A percentile compares a stretch with the other conserved stretches of the same genome.
These are phyloP conservation scores for Tremella yokohamensis DNA, from an alignment of 768 basidiomycete genomes.

Conservation along the genomic window DNA sequence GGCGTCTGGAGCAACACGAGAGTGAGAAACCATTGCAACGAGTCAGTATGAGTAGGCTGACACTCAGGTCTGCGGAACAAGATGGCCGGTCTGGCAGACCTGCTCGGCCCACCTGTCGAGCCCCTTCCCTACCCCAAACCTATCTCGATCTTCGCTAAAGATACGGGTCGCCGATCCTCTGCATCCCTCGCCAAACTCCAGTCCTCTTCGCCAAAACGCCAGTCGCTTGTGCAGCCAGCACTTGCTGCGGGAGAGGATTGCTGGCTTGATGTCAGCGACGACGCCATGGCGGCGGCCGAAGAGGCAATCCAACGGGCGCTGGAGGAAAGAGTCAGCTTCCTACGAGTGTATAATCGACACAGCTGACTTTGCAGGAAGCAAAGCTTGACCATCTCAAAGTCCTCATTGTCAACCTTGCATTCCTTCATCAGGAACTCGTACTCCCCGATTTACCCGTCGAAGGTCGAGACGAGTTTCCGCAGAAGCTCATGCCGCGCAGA, in stretches of 20 bases:
- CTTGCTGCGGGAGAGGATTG: background rate
- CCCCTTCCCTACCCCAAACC: constrained; percentile 50
- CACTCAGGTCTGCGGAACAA: constrained; percentile 64
- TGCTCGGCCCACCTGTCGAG: constrained; percentile 71
- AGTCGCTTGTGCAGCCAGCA: constrained; percentile 14
- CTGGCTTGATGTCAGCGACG: constrained; percentile 36
- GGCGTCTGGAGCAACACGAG: constrained; percentile 33
- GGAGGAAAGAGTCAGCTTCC: constrained; percentile 32
- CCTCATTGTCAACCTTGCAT: constrained; percentile 36
- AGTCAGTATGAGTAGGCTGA: constrained; percentile 49
- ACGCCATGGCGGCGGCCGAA: constrained; percentile 24
- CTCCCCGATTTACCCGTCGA: constrained; percentile 32
- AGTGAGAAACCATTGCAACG: background rate
- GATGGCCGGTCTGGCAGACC: constrained; percentile 75
- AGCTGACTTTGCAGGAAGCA: constrained; percentile 21
- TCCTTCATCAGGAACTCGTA: constrained; percentile 34
- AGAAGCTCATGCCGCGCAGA: constrained; percentile 29
- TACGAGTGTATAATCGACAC: background rate
- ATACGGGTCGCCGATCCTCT: background rate
- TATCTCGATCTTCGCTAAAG: constrained; percentile 11
- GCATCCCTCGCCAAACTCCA: constrained; percentile 18
- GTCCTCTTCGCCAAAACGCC: background rate
- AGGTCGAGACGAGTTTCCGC: constrained; percentile 32
- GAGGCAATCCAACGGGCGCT: constrained; percentile 19
- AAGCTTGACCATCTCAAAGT: constrained; percentile 33